Conservation (phyloP, 306 rosid genomes). For the Cucumis melo region DNA sequence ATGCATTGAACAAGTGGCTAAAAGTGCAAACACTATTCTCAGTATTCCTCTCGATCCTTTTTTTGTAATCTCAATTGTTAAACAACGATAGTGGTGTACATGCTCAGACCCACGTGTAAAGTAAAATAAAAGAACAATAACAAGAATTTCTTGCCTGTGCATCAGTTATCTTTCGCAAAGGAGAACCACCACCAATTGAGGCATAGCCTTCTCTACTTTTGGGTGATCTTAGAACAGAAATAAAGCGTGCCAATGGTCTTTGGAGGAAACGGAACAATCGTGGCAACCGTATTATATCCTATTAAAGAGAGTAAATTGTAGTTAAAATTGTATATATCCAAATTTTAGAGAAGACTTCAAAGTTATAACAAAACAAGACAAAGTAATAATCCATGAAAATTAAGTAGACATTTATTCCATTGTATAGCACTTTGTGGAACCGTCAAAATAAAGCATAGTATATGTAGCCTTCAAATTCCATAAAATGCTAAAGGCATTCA, state of each 20-base stretch:
- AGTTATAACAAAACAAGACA: background rate
- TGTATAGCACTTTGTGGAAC: background rate
- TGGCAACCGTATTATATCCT: constrained; percentile 90
- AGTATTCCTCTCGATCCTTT: background rate
- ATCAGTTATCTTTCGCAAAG: constrained; percentile 78
- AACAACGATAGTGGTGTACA: background rate
- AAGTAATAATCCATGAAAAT: background rate
- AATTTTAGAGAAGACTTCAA: background rate
- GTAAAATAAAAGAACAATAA: background rate
- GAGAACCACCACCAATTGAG: constrained; percentile 96
- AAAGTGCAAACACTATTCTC: background rate
- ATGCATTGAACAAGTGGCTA: background rate
- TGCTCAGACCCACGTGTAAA: background rate
- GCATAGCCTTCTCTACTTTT: constrained; percentile 98
- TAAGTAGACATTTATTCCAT: background rate
- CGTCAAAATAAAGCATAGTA: background rate
- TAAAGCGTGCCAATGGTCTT: constrained; percentile 86
- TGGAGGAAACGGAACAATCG: constrained; percentile 83
- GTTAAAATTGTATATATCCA: background rate
- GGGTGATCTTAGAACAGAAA: constrained; percentile 72
- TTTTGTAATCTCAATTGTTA: background rate
- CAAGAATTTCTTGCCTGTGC: constrained; percentile 51
- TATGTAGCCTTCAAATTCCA: background rate
- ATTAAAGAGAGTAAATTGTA: constrained; percentile 5
- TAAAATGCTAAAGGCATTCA: background rate